A percentile compares a stretch with the other conserved stretches of the same genome.
These are phyloP conservation scores for Metrosideros polymorpha DNA, from an alignment of 441 rosid genomes.

Conservation along the genomic window DNA sequence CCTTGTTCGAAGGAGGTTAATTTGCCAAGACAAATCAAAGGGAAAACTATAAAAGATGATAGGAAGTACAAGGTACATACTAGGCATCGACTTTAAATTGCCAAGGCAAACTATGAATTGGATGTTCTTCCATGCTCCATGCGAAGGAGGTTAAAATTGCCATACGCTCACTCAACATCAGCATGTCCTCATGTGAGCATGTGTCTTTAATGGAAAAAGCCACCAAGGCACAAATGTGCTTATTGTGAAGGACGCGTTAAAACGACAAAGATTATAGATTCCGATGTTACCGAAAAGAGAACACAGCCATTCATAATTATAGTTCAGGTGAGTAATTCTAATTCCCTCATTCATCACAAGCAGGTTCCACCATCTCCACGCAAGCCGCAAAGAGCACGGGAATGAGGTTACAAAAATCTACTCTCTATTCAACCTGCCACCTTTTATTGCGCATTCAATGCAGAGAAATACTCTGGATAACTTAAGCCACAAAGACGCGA, in stretches of 20 bases:
- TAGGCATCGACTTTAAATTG: not conserved
- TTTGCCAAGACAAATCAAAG: conserved; percentile 1
- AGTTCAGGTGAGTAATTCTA: not conserved
- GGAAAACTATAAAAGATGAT: not conserved
- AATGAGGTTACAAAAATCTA: not conserved
- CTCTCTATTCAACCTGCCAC: not conserved
- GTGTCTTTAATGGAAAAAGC: not conserved
- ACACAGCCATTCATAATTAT: not conserved
- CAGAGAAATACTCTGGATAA: not conserved
- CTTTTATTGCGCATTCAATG: not conserved
- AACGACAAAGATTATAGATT: not conserved
- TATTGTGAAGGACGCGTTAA: not conserved
- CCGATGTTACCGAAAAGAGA: not conserved
- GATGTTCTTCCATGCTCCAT: not conserved
- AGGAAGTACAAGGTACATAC: not conserved
- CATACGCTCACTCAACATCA: not conserved
- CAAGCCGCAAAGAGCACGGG: not conserved
- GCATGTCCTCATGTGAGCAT: not conserved
- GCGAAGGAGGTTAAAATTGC: not conserved
- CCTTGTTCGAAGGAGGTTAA: too few species aligned
- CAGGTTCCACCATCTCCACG: not conserved
- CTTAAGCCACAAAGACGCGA: not conserved
- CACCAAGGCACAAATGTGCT: not conserved
- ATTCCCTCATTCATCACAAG: not conserved
- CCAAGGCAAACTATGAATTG: not conserved